Conservation (phyloP, 257 asterid species). For the Ophiorrhiza pumila region DNA sequence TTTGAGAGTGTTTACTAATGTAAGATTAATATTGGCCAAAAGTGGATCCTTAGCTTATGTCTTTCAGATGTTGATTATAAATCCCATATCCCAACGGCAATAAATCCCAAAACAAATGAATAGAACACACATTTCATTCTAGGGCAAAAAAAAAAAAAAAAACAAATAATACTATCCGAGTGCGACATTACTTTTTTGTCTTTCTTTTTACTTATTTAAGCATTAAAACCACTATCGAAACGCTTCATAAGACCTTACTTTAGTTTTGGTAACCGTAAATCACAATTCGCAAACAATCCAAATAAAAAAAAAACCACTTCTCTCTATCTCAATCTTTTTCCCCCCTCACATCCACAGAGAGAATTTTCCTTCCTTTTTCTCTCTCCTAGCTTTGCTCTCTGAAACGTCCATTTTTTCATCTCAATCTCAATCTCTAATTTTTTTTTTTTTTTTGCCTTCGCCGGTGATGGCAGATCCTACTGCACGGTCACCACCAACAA, state of each 20-base stretch:
- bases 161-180: not conserved
- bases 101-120: no score
- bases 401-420: constrained; percentile 14
- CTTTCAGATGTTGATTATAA: no score
- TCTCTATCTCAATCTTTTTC: not conserved
- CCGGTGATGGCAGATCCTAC: constrained; percentile 55
- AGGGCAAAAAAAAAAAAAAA: not conserved
- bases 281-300: no score
- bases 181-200: not conserved
- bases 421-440: not conserved
- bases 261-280: not conserved
- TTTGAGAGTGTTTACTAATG: no score
- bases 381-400: not conserved
- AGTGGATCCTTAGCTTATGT: no score
- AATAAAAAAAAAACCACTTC: no score
- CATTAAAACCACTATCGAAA: not conserved
- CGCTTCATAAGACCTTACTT: not conserved
- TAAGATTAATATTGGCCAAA: no score
- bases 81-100: no score
- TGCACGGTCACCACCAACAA: constrained; percentile 17
- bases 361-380: not conserved
- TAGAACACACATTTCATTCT: not conserved
- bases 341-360: not conserved
- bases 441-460: not conserved
- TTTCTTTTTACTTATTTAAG: no score